Conservation (phyloP, 192 early-diverging fungal genomes). For the Dimargaris cristalligena region DNA sequence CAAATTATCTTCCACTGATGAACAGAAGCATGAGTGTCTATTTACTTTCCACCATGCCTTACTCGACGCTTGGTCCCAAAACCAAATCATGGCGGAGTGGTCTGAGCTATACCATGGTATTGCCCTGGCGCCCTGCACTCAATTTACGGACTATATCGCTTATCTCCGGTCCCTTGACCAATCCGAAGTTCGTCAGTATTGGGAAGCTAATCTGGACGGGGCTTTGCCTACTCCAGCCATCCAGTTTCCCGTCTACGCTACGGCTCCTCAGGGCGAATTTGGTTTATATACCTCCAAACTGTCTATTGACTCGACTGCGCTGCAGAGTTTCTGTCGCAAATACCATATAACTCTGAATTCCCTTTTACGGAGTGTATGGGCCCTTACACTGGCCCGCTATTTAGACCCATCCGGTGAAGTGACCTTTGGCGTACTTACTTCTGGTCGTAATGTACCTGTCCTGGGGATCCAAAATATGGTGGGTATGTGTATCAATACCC, state of each 20-base stretch:
- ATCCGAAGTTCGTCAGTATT: not conserved
- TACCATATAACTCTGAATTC: not conserved
- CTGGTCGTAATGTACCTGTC: not conserved
- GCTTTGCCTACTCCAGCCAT: not conserved
- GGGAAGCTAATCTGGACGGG: not conserved
- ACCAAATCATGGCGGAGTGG: not conserved
- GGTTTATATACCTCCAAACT: not conserved
- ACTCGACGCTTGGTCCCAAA: constrained; percentile 10
- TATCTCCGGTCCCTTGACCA: not conserved
- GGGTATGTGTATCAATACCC: constrained; percentile 1
- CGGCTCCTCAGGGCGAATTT: not conserved
- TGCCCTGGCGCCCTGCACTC: not conserved
- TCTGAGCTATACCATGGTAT: not conserved
- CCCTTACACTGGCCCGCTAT: not conserved
- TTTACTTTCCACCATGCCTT: constrained; percentile 5
- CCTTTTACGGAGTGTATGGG: not conserved
- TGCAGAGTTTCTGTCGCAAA: not conserved
- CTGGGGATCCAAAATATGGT: not conserved
- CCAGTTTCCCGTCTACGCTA: not conserved
- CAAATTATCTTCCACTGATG: not conserved
- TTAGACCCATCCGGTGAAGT: not conserved
- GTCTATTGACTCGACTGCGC: not conserved
- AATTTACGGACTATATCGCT: not conserved
- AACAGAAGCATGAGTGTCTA: not conserved
- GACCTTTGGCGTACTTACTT: constrained; percentile 2